These are phyloP conservation scores for Wallacemonas rigidus DNA, from an alignment of 208 protist species.

Conservation along the genomic window DNA sequence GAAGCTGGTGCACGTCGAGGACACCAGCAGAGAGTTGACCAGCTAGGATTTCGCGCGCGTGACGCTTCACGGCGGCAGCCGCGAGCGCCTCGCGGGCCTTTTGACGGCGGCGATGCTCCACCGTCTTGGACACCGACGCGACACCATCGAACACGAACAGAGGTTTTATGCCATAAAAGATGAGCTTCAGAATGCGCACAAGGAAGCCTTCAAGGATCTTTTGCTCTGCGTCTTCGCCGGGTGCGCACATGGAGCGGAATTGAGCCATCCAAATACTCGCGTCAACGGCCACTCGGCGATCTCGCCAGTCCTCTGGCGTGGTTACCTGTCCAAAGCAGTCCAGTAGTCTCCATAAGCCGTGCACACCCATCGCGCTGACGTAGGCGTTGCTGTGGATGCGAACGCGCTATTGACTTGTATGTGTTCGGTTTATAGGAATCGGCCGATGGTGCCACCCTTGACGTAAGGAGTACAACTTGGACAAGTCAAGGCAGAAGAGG, in stretches of 20 bases:
- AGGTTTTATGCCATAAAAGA: conserved; percentile 86
- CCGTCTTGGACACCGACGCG: conserved; percentile 53
- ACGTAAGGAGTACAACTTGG: no score
- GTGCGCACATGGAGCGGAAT: conserved; percentile 51
- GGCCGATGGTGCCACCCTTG: no score
- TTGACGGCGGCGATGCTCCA: conserved; percentile 58
- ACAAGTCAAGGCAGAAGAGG: no score
- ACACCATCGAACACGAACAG: conserved; percentile 90
- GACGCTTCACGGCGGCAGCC: conserved; percentile 40
- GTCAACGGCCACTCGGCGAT: conserved; percentile 80
- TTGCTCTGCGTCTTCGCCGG: conserved; percentile 54
- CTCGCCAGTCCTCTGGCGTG: conserved; percentile 61
- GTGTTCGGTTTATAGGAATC: neutral
- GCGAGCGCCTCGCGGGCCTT: conserved; percentile 36
- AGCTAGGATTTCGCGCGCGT: conserved; percentile 65
- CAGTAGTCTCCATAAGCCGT: conserved; percentile 83
- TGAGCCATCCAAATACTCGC: conserved; percentile 91
- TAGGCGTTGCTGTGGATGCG: neutral
- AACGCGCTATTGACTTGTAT: neutral
- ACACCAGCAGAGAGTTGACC: conserved; percentile 67
- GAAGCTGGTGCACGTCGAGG: conserved; percentile 40
- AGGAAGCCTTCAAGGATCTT: conserved; percentile 81
- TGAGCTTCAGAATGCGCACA: conserved; percentile 80
- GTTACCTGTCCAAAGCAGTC: conserved; percentile 80
- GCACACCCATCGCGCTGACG: conserved; percentile 74